Evolutionary conservation across 352 stramenopile genomes (phyloP), one percentile per base, ranked within the genome.

Genomic region (Phytophthora podocarpi): DNA sequence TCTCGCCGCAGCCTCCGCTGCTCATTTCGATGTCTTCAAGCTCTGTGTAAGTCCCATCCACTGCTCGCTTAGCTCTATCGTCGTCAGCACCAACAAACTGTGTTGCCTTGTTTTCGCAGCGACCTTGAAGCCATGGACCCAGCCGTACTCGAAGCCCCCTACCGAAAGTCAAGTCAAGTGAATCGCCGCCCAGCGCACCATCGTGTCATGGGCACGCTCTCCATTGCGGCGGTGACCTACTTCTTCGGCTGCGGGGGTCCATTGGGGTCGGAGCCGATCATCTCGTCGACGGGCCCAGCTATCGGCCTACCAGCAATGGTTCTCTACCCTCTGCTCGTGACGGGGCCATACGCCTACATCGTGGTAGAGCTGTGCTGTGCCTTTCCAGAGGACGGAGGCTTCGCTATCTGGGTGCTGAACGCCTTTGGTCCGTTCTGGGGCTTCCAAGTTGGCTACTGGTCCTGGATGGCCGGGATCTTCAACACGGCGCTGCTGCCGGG

Each of bases 391-490:
- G 85, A 92, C 53, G 82, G 80, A 3, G 80, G 82, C 18, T 93
- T 92, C 32, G 76, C 74, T 13, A 65, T 90, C 32, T 91, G 82
- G 82, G 76, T 89, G 2, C 43, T 76, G 7, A 87, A 90, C 28
- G 76, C 78, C 3, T 90, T 88, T 15, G 85, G 85, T 0, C 64
- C 78, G 12, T 94, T 91, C 45, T 94, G 85, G 87, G 85, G 70
- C 8, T 87, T 93, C 32, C 85, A 91, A 36, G 71, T 91, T 32
- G 84, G 81, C 53, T 95, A 90, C 67, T 96, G 85, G 83, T 89
- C 80, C 12, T 96, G 85, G 76, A 68, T 95, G n/a, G 42, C 74
- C 0, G 71, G 81, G 2, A 43, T 91, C 24, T 76, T 91, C 42
- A 80, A 85, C 43, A 78, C 61, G 8, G 78, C 83, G 3, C 49